phyloP scores from a whole-genome alignment of 176 grass and related monocot species.

The Musa acuminata region DNA sequence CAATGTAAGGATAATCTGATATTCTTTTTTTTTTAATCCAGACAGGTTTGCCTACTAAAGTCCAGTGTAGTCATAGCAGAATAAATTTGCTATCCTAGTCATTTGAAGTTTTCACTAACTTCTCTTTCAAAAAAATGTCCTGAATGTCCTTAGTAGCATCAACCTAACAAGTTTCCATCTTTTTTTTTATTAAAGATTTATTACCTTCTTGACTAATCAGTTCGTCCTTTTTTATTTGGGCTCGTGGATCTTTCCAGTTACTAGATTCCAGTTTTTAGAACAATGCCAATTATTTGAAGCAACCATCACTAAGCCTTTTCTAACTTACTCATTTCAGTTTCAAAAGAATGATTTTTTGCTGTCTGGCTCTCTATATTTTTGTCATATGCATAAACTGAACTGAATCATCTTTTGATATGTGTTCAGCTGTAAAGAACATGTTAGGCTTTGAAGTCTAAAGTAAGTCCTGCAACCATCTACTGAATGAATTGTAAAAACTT shows the following conservation, averaged over 20 bases:
- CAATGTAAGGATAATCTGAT: no score
- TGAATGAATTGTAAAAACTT: no score
- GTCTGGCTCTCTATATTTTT: not conserved
- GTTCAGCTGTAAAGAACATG: no score
- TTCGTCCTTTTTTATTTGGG: not conserved
- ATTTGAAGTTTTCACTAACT: no score
- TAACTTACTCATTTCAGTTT: no score
- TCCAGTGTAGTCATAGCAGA: not conserved
- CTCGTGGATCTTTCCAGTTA: not conserved
- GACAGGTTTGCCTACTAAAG: not conserved
- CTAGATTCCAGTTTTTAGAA: not conserved
- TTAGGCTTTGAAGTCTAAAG: no score
- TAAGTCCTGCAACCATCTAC: no score
- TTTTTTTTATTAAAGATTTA: not conserved
- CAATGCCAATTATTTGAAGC: no score
- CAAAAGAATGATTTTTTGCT: not conserved
- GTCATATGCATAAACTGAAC: not conserved
- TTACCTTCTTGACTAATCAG: not conserved
- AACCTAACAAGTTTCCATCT: not conserved
- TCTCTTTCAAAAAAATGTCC: not conserved
- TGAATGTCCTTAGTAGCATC: not conserved
- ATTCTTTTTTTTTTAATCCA: not conserved
- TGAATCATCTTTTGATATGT: not conserved
- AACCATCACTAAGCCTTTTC: no score
- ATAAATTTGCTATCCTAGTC: not conserved